These are phyloP conservation scores for Citrus maxima DNA, from an alignment of 345 rosid species.

Conservation along the genomic window DNA sequence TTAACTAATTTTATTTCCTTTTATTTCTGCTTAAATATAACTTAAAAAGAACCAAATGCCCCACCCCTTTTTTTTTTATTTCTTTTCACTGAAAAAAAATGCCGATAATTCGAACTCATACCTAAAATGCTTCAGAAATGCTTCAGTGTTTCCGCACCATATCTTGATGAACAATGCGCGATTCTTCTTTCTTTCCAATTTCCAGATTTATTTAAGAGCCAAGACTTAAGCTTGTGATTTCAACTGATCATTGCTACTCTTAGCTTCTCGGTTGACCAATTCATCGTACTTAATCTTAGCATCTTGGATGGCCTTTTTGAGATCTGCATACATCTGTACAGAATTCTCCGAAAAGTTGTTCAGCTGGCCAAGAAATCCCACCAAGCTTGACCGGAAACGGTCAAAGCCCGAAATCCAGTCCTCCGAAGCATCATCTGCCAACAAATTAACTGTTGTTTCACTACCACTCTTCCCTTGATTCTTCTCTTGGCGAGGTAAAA, in stretches of 20 bases:
- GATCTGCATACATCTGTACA: constrained; percentile 50
- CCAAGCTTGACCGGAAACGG: constrained; percentile 54
- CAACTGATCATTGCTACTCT: constrained; percentile 28
- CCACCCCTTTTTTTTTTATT: constrained; percentile 16
- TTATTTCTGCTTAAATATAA: not conserved
- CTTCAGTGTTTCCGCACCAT: not conserved
- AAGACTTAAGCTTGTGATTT: constrained; percentile 27
- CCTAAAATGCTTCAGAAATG: not conserved
- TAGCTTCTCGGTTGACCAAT: constrained; percentile 40
- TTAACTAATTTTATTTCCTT: not conserved
- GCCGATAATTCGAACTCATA: constrained; percentile 1
- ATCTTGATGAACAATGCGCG: not conserved
- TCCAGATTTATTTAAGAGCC: not conserved
- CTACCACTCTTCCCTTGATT: constrained; percentile 46
- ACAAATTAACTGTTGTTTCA: constrained; percentile 33
- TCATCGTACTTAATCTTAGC: constrained; percentile 45
- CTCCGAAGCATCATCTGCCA: constrained; percentile 55
- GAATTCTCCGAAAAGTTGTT: constrained; percentile 50
- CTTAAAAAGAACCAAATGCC: not conserved
- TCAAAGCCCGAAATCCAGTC: constrained; percentile 53
- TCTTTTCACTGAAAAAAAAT: constrained; percentile 26
- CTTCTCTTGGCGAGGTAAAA: constrained; percentile 79
- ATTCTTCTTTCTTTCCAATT: not conserved
- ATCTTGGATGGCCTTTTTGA: constrained; percentile 38
- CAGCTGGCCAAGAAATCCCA: constrained; percentile 49